A percentile compares a stretch with the other conserved stretches of the same genome.
phyloP scores from a whole-genome alignment of 768 basidiomycete genomes.

The Tulasnella sp. region DNA sequence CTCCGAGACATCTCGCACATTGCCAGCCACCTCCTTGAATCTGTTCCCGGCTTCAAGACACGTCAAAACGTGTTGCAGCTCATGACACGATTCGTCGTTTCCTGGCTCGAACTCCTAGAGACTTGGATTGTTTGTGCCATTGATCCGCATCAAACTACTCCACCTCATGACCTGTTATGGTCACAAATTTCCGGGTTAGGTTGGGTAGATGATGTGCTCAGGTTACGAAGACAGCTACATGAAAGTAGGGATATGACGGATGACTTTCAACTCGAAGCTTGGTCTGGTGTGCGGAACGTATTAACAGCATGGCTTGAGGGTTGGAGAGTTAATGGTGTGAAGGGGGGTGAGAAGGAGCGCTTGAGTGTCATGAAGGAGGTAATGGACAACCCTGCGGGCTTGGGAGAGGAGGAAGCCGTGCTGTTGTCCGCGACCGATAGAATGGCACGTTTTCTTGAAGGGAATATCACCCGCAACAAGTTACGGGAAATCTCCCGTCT shows the following conservation, averaged over 20 bases:
- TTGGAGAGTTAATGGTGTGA: conserved; percentile 52
- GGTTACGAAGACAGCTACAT: conserved; percentile 2
- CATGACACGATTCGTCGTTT: too few species aligned
- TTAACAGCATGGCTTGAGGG: conserved; percentile 67
- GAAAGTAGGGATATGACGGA: conserved; percentile 18
- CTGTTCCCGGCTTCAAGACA: conserved; percentile 11
- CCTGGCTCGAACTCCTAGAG: conserved; percentile 46
- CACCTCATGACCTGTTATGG: conserved; percentile 81
- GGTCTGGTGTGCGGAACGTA: conserved; percentile 34
- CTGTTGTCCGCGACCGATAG: background rate
- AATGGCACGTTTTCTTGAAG: too few species aligned
- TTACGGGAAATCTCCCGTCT: too few species aligned
- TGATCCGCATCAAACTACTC: conserved; percentile 83
- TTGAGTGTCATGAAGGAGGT: conserved; percentile 15
- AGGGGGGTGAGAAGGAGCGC: conserved; percentile 53
- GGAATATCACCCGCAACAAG: too few species aligned
- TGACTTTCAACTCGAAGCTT: conserved; percentile 25
- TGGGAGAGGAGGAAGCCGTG: background rate
- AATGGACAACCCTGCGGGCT: background rate
- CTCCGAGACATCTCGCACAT: background rate
- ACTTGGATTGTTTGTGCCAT: conserved; percentile 71
- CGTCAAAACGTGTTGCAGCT: too few species aligned
- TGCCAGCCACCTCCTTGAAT: background rate
- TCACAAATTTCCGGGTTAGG: conserved; percentile 69
- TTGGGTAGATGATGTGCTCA: conserved; percentile 51